Conservation (phyloP, 2,329 filamentous ascomycete species). For the Aspergillus sp. region DNA sequence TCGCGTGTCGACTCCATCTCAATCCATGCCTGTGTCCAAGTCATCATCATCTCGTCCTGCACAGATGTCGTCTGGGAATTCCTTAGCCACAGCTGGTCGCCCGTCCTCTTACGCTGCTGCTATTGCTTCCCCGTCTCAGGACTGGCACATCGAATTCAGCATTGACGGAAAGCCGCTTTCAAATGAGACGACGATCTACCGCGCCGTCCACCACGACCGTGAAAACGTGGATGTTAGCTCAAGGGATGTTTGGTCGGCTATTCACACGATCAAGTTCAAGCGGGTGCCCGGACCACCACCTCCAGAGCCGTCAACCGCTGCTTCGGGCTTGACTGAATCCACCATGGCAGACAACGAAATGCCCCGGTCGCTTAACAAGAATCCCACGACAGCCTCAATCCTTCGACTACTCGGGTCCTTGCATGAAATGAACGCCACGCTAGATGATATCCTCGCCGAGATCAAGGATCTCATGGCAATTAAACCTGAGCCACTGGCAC, state of each 20-base stretch:
- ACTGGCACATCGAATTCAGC: slow-evolving; percentile 97
- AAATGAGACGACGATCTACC: slow-evolving; percentile 92
- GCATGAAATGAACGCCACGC: slow-evolving; percentile 85
- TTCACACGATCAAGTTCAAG: slow-evolving; percentile 88
- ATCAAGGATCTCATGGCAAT: slow-evolving; percentile 64
- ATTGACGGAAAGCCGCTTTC: slow-evolving; percentile 75
- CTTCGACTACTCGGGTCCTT: slow-evolving; percentile 81
- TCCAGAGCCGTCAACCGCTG: slow-evolving; percentile 59
- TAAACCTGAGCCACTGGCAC: slow-evolving; percentile 74
- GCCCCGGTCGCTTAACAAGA: slow-evolving; percentile 72
- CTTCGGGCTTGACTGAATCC: slow-evolving; percentile 45
- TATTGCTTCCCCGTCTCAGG: slow-evolving; percentile 70
- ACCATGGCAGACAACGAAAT: slow-evolving; percentile 53
- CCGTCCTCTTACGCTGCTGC: slow-evolving; percentile 75
- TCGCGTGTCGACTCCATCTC: slow-evolving; percentile 72
- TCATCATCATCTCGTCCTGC: slow-evolving; percentile 30
- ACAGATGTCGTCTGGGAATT: slow-evolving; percentile 21
- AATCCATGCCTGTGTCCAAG: slow-evolving; percentile 44
- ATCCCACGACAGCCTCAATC: slow-evolving; percentile 79
- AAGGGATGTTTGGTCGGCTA: slow-evolving; percentile 79
- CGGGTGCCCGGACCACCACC: slow-evolving; percentile 77
- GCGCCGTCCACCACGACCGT: slow-evolving; percentile 73
- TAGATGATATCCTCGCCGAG: slow-evolving; percentile 81
- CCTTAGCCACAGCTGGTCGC: slow-evolving; percentile 49
- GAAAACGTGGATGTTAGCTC: slow-evolving; percentile 53